Percentiles rank a stretch among this genome's conserved stretches.
phyloP scores from a whole-genome alignment of 768 basidiomycete genomes.

The Mycena epipterygia region DNA sequence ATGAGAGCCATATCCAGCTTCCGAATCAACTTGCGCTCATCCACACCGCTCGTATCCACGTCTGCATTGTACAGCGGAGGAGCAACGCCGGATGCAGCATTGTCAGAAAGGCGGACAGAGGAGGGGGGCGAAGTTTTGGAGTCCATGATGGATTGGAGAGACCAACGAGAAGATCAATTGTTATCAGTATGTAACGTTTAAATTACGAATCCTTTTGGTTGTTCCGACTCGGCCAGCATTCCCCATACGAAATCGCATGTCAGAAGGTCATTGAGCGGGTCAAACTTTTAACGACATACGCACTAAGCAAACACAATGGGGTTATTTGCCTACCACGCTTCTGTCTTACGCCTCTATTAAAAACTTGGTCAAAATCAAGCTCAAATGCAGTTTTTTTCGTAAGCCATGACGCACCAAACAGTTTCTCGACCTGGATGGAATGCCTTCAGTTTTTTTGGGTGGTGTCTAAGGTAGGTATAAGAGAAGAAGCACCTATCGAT shows the following conservation, averaged over 20 bases:
- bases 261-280: slow-evolving; percentile 20
- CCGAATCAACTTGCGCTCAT: slow-evolving; percentile 78
- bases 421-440: no score
- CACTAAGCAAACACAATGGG: slow-evolving; percentile 4
- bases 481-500: no score
- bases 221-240: not conserved
- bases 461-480: no score
- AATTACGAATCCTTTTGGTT: slow-evolving; percentile 28
- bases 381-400: no score
- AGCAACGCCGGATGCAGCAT: slow-evolving; percentile 47
- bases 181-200: slow-evolving; percentile 17
- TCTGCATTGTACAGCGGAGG: slow-evolving; percentile 58
- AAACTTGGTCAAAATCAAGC: no score
- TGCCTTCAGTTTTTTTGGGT: no score
- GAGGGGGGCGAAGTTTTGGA: slow-evolving; percentile 32
- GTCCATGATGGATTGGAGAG: slow-evolving; percentile 25
- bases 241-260: slow-evolving; percentile 14
- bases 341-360: not conserved
- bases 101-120: slow-evolving; percentile 40
- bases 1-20: slow-evolving; percentile 79
- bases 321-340: slow-evolving; percentile 17
- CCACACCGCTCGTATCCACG: slow-evolving; percentile 70
- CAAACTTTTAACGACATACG: not conserved
- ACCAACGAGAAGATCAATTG: slow-evolving; percentile 17
- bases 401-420: no score